Conservation (phyloP, 2,329 filamentous ascomycete genomes). For the Endothia cerciana region DNA sequence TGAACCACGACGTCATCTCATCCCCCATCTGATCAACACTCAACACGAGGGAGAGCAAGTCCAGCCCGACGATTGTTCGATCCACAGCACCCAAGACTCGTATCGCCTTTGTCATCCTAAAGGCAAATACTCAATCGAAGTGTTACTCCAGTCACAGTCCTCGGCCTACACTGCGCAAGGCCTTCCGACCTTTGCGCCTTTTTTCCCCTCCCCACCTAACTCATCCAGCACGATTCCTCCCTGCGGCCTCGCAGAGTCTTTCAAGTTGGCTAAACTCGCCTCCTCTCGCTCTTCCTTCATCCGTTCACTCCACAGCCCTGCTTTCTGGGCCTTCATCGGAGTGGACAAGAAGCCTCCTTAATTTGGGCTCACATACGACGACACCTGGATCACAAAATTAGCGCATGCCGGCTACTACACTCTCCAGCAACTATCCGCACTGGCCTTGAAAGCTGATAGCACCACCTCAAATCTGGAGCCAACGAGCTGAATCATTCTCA, state of each 20-base stretch:
- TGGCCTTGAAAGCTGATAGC: constrained; percentile 5
- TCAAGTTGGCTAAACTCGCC: constrained; percentile 47
- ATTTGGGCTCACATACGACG: constrained; percentile 53
- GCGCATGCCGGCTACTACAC: neutral
- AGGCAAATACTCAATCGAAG: neutral
- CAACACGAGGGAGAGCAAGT: neutral
- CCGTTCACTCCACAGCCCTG: constrained; percentile 90
- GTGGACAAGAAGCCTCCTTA: constrained; percentile 98
- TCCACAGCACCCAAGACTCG: neutral
- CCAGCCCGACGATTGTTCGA: neutral
- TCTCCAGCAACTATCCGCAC: neutral
- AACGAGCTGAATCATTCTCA: constrained; percentile 24
- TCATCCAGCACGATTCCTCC: constrained; percentile 8
- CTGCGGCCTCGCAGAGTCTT: constrained; percentile 30
- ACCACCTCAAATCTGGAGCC: constrained; percentile 8
- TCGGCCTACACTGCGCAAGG: neutral
- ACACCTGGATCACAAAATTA: constrained; percentile 27
- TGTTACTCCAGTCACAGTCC: neutral
- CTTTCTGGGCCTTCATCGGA: constrained; percentile 93
- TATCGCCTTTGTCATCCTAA: neutral
- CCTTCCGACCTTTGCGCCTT: neutral
- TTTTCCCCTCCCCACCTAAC: neutral
- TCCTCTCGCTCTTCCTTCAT: constrained; percentile 72
- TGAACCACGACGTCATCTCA: constrained; percentile 26
- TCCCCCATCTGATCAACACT: constrained; percentile 9